Evolutionary conservation across 495 filamentous ascomycete species (phyloP), one percentile per base, ranked within the genome.

Genomic region (Monascus purpureus): DNA sequence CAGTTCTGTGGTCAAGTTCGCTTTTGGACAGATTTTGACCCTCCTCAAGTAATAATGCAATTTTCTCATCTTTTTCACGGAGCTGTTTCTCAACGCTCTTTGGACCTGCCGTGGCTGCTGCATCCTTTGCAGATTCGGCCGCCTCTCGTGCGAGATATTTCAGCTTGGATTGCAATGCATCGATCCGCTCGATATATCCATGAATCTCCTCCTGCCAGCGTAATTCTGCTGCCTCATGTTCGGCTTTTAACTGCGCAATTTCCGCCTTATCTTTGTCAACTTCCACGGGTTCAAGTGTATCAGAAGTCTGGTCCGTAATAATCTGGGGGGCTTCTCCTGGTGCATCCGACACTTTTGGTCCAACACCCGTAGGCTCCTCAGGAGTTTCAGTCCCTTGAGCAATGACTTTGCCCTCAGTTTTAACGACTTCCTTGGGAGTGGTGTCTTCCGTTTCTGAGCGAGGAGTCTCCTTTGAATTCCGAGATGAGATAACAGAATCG

Each of bases 81-180:
- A 94, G 55, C 43, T 80, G 82, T 49, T 76, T 82, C 32, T 93
- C 82, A 4, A 58, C 19, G 39, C 72, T 81, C 2, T 77, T 76
- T 0, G 71, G 48, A 6, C 72, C 60, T 2, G 79, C 72, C 12
- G 65, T 61, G 3, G 67, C 54, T 2, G 72, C 75, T 2, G 76
- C 70, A 31, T 65, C 69, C 38, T 72, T 70, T 4, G 86, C 77
- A 1, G 77, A 63, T 17, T 83, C 80, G 1, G 78, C 72, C 22
- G 78, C 75, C 39, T 86, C 78, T 33, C 75, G 77, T 2, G 86
- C 76, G 3, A 96, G 66, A 48, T 88, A 93, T 34, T 82, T 75
- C 16, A 97, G 63, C 47, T 95, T 95, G 5, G 82, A 73, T 49
- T 94, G 81, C 7, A 97, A 62, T 13, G 92, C 81, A 55, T 96